Conservation (phyloP, 1,139 yeast genomes). For the Lodderomyces pseudojiufengensis region DNA sequence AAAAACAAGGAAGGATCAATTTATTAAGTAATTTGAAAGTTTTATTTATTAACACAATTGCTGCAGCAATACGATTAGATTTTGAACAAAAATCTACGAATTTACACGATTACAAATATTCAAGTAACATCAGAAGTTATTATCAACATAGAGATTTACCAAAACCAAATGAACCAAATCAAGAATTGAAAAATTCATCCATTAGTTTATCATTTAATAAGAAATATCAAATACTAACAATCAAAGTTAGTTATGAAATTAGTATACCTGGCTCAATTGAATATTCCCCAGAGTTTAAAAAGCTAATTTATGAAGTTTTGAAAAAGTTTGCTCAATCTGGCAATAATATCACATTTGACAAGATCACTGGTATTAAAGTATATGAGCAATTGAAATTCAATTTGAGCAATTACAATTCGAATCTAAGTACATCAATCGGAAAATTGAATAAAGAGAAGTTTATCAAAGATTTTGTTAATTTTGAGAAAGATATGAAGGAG, state of each 20-base stretch:
- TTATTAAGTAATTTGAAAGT: slow-evolving; percentile 34
- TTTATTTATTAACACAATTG: slow-evolving; percentile 39
- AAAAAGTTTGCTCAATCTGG: slow-evolving; percentile 16
- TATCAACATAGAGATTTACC: slow-evolving; percentile 10
- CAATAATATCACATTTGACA: slow-evolving; percentile 20
- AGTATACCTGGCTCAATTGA: slow-evolving; percentile 10
- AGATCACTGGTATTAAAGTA: slow-evolving; percentile 24
- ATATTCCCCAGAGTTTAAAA: slow-evolving; percentile 12
- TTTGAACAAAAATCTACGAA: slow-evolving; percentile 34
- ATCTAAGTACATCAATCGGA: slow-evolving; percentile 20
- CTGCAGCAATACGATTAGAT: slow-evolving; percentile 32
- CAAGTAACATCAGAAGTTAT: slow-evolving; percentile 23
- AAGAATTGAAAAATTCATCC: slow-evolving; percentile 12
- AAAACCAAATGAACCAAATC: not conserved
- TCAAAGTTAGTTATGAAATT: slow-evolving; percentile 20
- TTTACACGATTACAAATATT: slow-evolving; percentile 23
- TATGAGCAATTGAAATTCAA: slow-evolving; percentile 23
- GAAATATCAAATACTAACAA: slow-evolving; percentile 17
- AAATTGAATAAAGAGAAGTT: slow-evolving; percentile 27
- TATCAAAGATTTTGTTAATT: slow-evolving; percentile 29
- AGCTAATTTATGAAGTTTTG: slow-evolving; percentile 14
- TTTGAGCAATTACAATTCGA: slow-evolving; percentile 12
- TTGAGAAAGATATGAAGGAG: slow-evolving; percentile 14
- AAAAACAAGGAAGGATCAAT: slow-evolving; percentile 35
- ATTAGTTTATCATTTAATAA: slow-evolving; percentile 12